A percentile compares a stretch with the other conserved stretches of the same genome.
Evolutionary conservation across 2,329 filamentous ascomycete genomes (phyloP).

Genomic region (Scedosporium apiospermum): DNA sequence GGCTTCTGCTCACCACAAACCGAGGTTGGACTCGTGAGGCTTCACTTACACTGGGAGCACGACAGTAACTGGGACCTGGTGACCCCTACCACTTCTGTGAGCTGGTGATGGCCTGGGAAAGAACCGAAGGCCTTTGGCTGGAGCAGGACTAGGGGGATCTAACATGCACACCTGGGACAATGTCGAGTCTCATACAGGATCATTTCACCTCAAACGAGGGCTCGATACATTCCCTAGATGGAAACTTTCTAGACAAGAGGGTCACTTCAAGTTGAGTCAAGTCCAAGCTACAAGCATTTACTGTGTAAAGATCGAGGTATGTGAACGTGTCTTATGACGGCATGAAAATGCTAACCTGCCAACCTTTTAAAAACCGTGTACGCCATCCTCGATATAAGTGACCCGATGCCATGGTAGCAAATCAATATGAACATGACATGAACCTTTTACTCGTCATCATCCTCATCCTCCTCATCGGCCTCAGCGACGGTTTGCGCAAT

Average conservation of each 20-base stretch:
- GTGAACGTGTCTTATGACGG: constrained; percentile 10
- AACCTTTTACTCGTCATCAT: constrained; percentile 53
- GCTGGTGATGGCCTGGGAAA: no score
- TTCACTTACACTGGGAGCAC: no score
- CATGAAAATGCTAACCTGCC: constrained; percentile 23
- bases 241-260: neutral
- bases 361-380: constrained; percentile 7
- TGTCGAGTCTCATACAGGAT: no score
- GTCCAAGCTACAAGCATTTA: neutral
- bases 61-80: no score
- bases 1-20: no score
- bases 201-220: no score
- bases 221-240: no score
- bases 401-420: constrained; percentile 19
- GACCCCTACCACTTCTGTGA: no score
- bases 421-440: constrained; percentile 24
- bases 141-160: no score
- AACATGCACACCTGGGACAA: no score
- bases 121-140: no score
- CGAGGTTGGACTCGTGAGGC: no score
- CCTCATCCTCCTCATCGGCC: constrained; percentile 57
- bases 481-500: constrained; percentile 75
- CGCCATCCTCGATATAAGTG: constrained; percentile 6
- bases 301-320: constrained; percentile 4
- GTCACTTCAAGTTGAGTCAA: neutral